These are phyloP conservation scores for Talaromyces rugulosus DNA, from an alignment of 2,329 filamentous ascomycete genomes.

Conservation along the genomic window DNA sequence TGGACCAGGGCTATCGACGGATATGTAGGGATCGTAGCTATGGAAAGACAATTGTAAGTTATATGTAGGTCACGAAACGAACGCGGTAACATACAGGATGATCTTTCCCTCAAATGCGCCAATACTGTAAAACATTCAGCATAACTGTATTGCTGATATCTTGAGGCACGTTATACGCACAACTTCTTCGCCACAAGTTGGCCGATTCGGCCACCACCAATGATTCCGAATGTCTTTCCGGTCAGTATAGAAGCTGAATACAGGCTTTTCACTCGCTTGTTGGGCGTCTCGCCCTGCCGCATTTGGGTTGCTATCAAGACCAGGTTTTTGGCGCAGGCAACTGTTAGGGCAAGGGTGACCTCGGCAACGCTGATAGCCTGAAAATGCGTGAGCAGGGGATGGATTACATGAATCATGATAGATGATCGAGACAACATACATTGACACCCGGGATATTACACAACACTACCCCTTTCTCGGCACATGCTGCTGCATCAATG, in stretches of 20 bases:
- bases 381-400: background rate
- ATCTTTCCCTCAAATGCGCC: constrained; percentile 4
- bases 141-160: background rate
- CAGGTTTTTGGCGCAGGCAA: constrained; percentile 11
- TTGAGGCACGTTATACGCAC: background rate
- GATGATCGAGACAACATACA: constrained; percentile 5
- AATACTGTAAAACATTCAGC: background rate
- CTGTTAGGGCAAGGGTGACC: constrained; percentile 9
- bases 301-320: constrained; percentile 9
- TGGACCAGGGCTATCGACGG: background rate
- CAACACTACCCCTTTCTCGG: constrained; percentile 1
- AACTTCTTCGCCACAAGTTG: constrained; percentile 11
- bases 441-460: constrained; percentile 3
- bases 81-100: background rate
- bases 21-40: constrained; percentile 11
- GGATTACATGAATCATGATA: background rate
- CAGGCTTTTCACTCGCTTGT: constrained; percentile 9
- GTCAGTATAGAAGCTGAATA: constrained; percentile 9
- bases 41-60: background rate
- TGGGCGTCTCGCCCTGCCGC: constrained; percentile 4
- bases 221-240: constrained; percentile 12
- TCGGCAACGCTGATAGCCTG: constrained; percentile 12
- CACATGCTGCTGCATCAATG: constrained; percentile 26
- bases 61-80: background rate
- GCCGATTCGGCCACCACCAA: constrained; percentile 10